A percentile compares a stretch with the other conserved stretches of the same genome.
Evolutionary conservation across 371 early-diverging fungal genomes (phyloP).

Genomic region (Mortierella sp.): DNA sequence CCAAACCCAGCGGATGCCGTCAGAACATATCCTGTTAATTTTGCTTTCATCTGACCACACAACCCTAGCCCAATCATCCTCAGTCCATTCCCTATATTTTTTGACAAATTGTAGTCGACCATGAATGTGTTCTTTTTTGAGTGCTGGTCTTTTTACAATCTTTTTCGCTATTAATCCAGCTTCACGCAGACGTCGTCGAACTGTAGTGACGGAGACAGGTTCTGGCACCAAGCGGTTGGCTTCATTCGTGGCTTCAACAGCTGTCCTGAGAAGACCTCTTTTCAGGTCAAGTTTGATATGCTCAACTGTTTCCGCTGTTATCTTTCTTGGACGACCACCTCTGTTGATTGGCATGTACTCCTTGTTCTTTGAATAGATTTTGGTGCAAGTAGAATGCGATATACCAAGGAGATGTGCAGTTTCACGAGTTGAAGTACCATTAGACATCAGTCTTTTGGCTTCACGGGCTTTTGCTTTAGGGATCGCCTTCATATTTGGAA

Average conservation of each 20-base stretch:
- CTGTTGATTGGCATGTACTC: constrained; percentile 11
- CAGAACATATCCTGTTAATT: constrained; percentile 35
- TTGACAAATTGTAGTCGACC: constrained; percentile 26
- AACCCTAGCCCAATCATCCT: constrained; percentile 39
- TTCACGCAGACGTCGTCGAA: not conserved
- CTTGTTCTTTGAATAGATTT: not conserved
- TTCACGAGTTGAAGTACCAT: not conserved
- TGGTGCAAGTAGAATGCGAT: not conserved
- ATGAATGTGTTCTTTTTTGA: constrained; percentile 16
- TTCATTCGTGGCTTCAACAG: not conserved
- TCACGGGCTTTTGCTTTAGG: not conserved
- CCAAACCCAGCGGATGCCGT: constrained; percentile 22
- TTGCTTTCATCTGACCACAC: constrained; percentile 56
- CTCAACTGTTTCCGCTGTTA: not conserved
- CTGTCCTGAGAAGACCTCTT: not conserved
- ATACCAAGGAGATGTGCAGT: not conserved
- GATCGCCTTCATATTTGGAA: constrained; percentile 3
- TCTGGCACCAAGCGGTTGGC: not conserved
- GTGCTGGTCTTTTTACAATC: constrained; percentile 28
- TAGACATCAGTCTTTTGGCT: constrained; percentile 5
- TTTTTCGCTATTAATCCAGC: constrained; percentile 2
- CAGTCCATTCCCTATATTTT: constrained; percentile 33
- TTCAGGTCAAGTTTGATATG: constrained; percentile 1
- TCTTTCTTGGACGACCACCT: constrained; percentile 9
- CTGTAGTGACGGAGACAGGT: not conserved